Conservation (phyloP, 345 rosid species). For the Eucalyptus cloeziana region DNA sequence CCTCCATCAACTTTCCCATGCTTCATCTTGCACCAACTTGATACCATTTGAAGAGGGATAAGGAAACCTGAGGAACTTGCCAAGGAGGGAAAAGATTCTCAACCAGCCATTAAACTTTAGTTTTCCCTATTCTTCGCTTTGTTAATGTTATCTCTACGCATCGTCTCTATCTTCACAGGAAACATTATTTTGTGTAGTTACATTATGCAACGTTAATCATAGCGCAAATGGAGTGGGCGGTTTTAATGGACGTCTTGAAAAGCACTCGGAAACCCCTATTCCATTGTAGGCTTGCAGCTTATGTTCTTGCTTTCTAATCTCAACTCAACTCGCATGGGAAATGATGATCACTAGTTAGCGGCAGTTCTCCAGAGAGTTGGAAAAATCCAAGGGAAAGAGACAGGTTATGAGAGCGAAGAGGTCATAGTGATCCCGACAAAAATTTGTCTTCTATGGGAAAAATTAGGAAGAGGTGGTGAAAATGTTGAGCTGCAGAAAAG, state of each 20-base stretch:
- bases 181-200: background rate
- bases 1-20: slow-evolving; percentile 69
- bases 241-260: background rate
- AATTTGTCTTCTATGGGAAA: slow-evolving; percentile 39
- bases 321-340: slow-evolving; percentile 42
- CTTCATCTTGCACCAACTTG: slow-evolving; percentile 60
- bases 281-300: background rate
- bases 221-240: background rate
- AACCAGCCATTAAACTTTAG: slow-evolving; percentile 47
- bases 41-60: slow-evolving; percentile 45
- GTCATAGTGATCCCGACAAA: slow-evolving; percentile 49
- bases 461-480: slow-evolving; percentile 54
- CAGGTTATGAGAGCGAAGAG: slow-evolving; percentile 52
- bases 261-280: background rate
- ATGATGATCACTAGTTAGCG: slow-evolving; percentile 26
- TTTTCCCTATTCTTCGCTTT: background rate
- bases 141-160: background rate
- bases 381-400: slow-evolving; percentile 62
- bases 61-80: slow-evolving; percentile 64
- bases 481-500: slow-evolving; percentile 46
- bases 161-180: background rate
- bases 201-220: background rate
- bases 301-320: slow-evolving; percentile 4
- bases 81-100: slow-evolving; percentile 58
- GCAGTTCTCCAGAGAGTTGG: slow-evolving; percentile 43